Evolutionary conservation across 257 asterid species (phyloP), one percentile per base, ranked within the genome.

Genomic region (Catharanthus roseus): DNA sequence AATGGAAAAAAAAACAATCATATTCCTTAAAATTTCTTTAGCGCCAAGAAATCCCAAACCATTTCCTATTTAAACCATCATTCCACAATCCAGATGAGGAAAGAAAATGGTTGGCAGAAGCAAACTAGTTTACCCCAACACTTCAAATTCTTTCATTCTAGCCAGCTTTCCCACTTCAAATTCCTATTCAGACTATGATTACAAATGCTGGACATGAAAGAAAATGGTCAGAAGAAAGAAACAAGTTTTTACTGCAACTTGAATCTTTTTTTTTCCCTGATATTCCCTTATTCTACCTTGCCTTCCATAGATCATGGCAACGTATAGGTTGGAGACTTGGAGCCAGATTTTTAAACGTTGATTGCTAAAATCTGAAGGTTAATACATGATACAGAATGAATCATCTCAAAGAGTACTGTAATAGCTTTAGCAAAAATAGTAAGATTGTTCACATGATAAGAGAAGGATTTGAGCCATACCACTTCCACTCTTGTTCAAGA

Each of bases 401-500:
- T 61, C 28, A 62, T 68, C 56, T 67, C 61, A 12, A n/a, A n/a
- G 50, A 38, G 36, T 29, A 45, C 56, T 4, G 13, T 5, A 28
- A 28, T 23, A 55, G 0, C 23, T 18, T 65, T 42, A 57, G 33
- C n/a, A 65, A 34, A 19, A 19, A 16, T 45, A 49, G 6, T 24
- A 1, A 10, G 36, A 16, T 34, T 42, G 26, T 21, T 19, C 29
- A 57, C 33, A 57, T 64, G 10, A 58, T 13, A 68, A 68, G 16
- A 58, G 42, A 56, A 67, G 15, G 62, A 41, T 34, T 68, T 31
- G 68, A 75, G 67, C 34, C 80, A 33, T 86, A 95, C 97, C 99
- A 95, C 84, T 95, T 95, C 99, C 97, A 95, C 80, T 91, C 99
- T 84, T 95, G 99, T 81, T 95, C 99, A 75, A 95, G 93, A 83